Evolutionary conservation across 139 green algal genomes (phyloP).

Genomic region (Haematococcus lacustris): DNA sequence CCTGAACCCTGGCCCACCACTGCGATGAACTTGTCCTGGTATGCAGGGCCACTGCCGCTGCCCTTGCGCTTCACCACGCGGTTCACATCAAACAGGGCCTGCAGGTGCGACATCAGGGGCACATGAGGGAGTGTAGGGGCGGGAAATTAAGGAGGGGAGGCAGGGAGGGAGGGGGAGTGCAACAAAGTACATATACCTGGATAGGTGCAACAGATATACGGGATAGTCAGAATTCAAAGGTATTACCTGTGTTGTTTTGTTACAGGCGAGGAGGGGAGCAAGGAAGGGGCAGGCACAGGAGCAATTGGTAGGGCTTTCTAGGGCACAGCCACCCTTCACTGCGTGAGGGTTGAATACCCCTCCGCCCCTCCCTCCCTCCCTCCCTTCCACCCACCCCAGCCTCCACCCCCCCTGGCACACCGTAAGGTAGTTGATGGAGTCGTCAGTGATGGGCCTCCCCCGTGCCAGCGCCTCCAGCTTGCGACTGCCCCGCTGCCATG

Average conservation of each 20-base stretch:
- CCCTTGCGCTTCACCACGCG: background rate
- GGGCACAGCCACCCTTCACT: too few relatives aligned
- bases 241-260: background rate
- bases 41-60: too few relatives aligned
- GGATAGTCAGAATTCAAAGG: background rate
- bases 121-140: too few relatives aligned
- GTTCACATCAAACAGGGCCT: constrained; percentile 1
- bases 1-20: too few relatives aligned
- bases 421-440: constrained; percentile 38
- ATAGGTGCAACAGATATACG: background rate
- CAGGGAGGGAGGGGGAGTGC: background rate
- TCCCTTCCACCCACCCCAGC: background rate
- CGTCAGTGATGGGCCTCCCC: constrained; percentile 16
- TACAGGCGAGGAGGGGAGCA: background rate
- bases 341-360: background rate
- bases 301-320: too few relatives aligned
- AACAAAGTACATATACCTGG: background rate
- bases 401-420: background rate
- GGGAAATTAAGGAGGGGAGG: background rate
- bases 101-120: too few relatives aligned
- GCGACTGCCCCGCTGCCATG: constrained; percentile 28
- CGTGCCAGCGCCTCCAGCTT: constrained; percentile 40
- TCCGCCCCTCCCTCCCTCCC: background rate
- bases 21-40: too few relatives aligned
- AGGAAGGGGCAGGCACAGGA: background rate